These are phyloP conservation scores for Buddleja alternifolia DNA, from an alignment of 257 asterid genomes.

Conservation along the genomic window DNA sequence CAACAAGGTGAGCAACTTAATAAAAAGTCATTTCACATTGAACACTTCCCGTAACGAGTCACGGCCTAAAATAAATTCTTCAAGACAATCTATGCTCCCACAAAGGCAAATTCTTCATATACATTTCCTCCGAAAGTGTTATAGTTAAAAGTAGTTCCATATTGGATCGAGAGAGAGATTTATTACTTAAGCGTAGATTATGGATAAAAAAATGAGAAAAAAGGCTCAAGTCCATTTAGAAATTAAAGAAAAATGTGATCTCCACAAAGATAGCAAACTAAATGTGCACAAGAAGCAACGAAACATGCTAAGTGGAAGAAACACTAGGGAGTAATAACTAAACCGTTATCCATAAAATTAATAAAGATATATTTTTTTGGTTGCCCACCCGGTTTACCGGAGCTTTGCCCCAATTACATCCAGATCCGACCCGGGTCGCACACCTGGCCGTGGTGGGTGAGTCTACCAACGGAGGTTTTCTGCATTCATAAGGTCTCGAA, in stretches of 20 bases:
- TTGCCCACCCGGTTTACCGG: too few relatives aligned
- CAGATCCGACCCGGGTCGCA: too few relatives aligned
- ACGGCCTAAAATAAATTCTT: background rate
- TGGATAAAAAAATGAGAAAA: background rate
- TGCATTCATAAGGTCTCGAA: too few relatives aligned
- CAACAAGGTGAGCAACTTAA: background rate
- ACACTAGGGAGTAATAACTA: constrained; percentile 5
- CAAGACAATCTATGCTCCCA: constrained; percentile 12
- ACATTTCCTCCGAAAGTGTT: background rate
- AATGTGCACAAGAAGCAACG: background rate
- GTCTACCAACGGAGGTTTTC: too few relatives aligned
- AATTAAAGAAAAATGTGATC: background rate
- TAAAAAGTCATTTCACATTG: background rate
- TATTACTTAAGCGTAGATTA: background rate
- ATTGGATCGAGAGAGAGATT: background rate
- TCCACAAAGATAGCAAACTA: constrained; percentile 3
- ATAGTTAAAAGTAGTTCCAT: background rate
- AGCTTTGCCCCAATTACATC: too few relatives aligned
- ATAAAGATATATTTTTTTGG: too few relatives aligned
- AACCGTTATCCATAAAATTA: constrained; percentile 4
- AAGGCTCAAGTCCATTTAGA: background rate
- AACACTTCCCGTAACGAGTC: background rate
- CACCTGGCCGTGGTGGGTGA: too few relatives aligned
- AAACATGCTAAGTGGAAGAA: constrained; percentile 14
- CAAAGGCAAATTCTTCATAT: background rate